Evolutionary conservation across 345 rosid genomes (phyloP).

Genomic region (Raphanus raphanistrum): DNA sequence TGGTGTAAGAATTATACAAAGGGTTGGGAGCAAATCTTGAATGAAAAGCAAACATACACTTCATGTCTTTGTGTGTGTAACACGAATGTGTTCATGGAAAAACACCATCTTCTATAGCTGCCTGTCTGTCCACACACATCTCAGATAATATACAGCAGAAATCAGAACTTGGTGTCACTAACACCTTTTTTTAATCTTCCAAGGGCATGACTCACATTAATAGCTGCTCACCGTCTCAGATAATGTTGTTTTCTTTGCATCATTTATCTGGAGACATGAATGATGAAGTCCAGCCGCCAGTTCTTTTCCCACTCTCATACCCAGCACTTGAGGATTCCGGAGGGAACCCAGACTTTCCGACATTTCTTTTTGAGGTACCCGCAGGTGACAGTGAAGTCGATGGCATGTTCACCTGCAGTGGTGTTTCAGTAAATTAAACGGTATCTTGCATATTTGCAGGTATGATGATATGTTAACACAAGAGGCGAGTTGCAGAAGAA

Average conservation of each 20-base stretch:
- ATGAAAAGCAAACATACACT: slow-evolving; percentile 36
- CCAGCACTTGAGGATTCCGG: slow-evolving; percentile 59
- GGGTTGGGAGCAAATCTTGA: slow-evolving; percentile 21
- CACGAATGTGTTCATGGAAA: slow-evolving; percentile 23
- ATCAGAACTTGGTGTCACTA: slow-evolving; percentile 33
- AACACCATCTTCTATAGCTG: slow-evolving; percentile 26
- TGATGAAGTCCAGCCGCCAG: slow-evolving; percentile 78
- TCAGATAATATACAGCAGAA: slow-evolving; percentile 33
- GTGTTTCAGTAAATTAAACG: not conserved
- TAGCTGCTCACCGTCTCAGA: slow-evolving; percentile 11
- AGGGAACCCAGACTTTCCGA: slow-evolving; percentile 49
- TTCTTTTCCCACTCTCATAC: slow-evolving; percentile 51
- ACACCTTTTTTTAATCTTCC: slow-evolving; percentile 11
- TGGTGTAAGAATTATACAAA: slow-evolving; percentile 27
- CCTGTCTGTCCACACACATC: slow-evolving; percentile 32
- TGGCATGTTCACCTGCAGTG: slow-evolving; percentile 51
- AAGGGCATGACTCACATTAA: slow-evolving; percentile 35
- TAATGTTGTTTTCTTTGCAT: not conserved
- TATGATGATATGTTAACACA: slow-evolving; percentile 1
- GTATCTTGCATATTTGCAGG: not conserved
- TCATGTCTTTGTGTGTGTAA: slow-evolving; percentile 26
- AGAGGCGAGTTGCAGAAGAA: not conserved
- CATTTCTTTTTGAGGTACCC: slow-evolving; percentile 63
- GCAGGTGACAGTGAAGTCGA: slow-evolving; percentile 60
- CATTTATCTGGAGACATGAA: slow-evolving; percentile 70